These are phyloP conservation scores for Leishmania aethiopica DNA, from an alignment of 208 protist genomes.

Conservation along the genomic window DNA sequence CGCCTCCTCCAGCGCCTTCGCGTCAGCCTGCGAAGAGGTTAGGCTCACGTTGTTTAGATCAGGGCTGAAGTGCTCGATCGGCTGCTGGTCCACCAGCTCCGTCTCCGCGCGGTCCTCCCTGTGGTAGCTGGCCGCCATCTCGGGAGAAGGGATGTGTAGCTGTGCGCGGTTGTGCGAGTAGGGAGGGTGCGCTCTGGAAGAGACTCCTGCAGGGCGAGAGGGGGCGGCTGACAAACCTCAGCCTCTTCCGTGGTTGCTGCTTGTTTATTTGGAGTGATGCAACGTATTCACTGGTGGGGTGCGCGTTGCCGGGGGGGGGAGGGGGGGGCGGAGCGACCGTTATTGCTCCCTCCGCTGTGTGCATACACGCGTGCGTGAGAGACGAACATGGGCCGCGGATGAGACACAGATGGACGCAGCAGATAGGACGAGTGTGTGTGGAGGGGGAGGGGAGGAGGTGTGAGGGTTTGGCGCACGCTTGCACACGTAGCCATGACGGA, in stretches of 20 bases:
- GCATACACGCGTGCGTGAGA: not conserved
- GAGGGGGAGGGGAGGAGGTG: not conserved
- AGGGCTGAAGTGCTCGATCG: not conserved
- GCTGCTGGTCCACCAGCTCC: slow-evolving; percentile 16
- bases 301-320: not conserved
- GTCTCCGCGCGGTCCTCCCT: not conserved
- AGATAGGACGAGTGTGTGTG: not conserved
- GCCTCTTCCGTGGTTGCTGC: not conserved
- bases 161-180: not conserved
- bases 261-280: not conserved
- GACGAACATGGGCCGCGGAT: not conserved
- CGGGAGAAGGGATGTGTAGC: not conserved
- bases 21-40: slow-evolving; percentile 18
- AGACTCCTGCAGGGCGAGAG: not conserved
- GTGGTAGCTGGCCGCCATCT: not conserved
- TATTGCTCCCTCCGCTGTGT: not conserved
- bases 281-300: not conserved
- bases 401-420: not conserved
- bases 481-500: not conserved
- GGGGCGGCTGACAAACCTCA: no score
- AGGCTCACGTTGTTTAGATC: slow-evolving; percentile 13
- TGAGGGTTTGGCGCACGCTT: not conserved
- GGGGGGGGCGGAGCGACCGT: no score
- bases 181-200: not conserved
- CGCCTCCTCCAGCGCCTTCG: slow-evolving; percentile 29